Base-by-base conservation (phyloP, 2,329 filamentous ascomycete species). In the Fusarium sp. region DNA sequence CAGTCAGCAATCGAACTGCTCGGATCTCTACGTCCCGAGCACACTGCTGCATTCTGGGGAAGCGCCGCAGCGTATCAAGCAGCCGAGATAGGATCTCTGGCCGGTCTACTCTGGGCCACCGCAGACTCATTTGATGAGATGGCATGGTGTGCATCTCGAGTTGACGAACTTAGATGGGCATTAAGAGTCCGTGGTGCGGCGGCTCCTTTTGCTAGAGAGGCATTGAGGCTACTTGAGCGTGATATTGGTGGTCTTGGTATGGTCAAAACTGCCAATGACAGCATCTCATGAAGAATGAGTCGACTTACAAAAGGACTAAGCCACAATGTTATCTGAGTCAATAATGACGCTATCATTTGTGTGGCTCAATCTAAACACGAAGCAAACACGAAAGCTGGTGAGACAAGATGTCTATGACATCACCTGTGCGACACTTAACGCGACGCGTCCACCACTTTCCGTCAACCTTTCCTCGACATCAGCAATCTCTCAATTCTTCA, bases 1-100 rank as follows among this genome's bases (percentile, higher is more conserved):
- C 81, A 83, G 15, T 76, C 77, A 3, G 83, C 83, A 1, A 83
- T 84, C 20, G 78, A 80, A 39, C 80, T 85, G 41, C 78, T 85
- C 2, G 80, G 81, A 20, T 81, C 79, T 6, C 71, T 85, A 11
- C 81, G 82, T n/a, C 83, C 83, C 7, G 83, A 85, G 56, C 84
- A 85, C 44, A 80, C 84, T 3, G 83, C 83, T 18, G 83, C 82
- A 11, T 85, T 85, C 59, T 85, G 84, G 84, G 83, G 83, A 62
- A 84, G 84, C 47, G 81, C 81, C 4, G 83, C 84, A 1, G 80
- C 83, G 1, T 83, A 84, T 25, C 83, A 83, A 63, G 82, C 84
- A 29, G 83, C 83, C 7, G 78, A 82, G 60, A 81, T 85, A 3
- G 81, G 82, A 35, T 82, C 82, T 3, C 81, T 85, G 54, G 82